These are phyloP conservation scores for Fraxinus paxiana DNA, from an alignment of 305 asterid species.

Conservation along the genomic window DNA sequence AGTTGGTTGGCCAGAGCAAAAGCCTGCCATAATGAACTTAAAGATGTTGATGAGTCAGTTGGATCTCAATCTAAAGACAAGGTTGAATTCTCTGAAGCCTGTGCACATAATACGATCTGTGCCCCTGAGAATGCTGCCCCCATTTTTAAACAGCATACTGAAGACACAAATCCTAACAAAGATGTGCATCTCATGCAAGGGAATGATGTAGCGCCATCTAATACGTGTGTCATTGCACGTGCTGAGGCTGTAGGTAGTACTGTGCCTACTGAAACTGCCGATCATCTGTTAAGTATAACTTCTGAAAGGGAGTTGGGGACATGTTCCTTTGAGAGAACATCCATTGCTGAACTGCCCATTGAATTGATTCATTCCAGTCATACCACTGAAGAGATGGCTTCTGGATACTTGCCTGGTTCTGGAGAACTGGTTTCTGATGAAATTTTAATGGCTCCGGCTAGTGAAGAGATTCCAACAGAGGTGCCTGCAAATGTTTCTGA, in stretches of 20 bases:
- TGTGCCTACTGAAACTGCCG: conserved; percentile 16
- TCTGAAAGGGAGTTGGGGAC: conserved; percentile 25
- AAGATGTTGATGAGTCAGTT: conserved; percentile 18
- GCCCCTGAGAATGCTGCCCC: conserved; percentile 18
- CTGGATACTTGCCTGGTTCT: conserved; percentile 16
- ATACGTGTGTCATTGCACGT: conserved; percentile 23
- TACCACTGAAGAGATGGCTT: conserved; percentile 20
- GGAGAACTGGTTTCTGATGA: conserved; percentile 29
- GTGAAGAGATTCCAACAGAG: conserved; percentile 24
- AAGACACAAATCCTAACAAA: conserved; percentile 21
- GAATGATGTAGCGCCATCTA: conserved; percentile 20
- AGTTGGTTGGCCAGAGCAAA: conserved; percentile 21
- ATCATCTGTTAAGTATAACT: conserved; percentile 17
- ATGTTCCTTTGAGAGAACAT: conserved; percentile 4
- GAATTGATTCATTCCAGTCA: conserved; percentile 22
- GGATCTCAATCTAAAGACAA: conserved; percentile 38
- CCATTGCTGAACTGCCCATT: conserved; percentile 24
- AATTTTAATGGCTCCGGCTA: conserved; percentile 21
- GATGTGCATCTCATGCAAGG: conserved; percentile 15
- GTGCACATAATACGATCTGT: conserved; percentile 7
- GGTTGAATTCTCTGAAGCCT: conserved; percentile 28
- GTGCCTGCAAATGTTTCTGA: conserved; percentile 22
- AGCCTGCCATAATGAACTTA: conserved; percentile 21
- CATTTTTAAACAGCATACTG: conserved; percentile 22
- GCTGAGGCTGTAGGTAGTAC: conserved; percentile 25